Percentiles rank a stretch among this genome's conserved stretches.
phyloP scores from a whole-genome alignment of 305 asterid genomes.

The Fraxinus albicans region DNA sequence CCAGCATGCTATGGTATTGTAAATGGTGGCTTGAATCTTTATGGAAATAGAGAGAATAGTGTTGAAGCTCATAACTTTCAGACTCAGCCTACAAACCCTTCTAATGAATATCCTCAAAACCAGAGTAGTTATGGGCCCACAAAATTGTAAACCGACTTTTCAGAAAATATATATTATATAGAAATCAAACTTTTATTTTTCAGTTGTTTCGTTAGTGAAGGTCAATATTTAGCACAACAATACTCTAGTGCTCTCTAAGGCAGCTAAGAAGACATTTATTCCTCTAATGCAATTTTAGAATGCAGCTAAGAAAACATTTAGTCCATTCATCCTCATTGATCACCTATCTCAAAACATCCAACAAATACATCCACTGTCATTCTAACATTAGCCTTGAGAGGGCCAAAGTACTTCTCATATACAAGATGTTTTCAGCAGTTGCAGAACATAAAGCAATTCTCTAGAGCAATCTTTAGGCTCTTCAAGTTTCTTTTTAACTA shows the following conservation, averaged over 20 bases:
- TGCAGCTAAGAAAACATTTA: neutral
- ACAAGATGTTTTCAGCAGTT: neutral
- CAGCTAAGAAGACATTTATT: neutral
- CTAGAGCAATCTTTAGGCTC: neutral
- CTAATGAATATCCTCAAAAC: slow-evolving; percentile 63
- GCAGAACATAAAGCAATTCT: neutral
- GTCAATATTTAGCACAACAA: neutral
- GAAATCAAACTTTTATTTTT: slow-evolving; percentile 20
- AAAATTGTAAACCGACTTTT: slow-evolving; percentile 27
- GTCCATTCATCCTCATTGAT: neutral
- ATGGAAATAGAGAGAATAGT: slow-evolving; percentile 52
- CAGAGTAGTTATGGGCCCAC: slow-evolving; percentile 76
- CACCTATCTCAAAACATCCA: neutral
- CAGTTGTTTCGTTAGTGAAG: slow-evolving; percentile 24
- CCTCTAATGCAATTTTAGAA: neutral
- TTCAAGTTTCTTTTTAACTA: neutral
- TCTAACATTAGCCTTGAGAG: neutral
- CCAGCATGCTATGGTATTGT: slow-evolving; percentile 57
- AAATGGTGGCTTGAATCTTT: slow-evolving; percentile 59
- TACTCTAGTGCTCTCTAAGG: neutral
- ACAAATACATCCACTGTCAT: neutral
- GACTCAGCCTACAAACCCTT: slow-evolving; percentile 55
- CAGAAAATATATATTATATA: slow-evolving; percentile 24
- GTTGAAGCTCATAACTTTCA: slow-evolving; percentile 55
- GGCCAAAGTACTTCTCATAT: neutral